phyloP scores from a whole-genome alignment of 805 yeast species.

The Starmerella gropengiesseri region DNA sequence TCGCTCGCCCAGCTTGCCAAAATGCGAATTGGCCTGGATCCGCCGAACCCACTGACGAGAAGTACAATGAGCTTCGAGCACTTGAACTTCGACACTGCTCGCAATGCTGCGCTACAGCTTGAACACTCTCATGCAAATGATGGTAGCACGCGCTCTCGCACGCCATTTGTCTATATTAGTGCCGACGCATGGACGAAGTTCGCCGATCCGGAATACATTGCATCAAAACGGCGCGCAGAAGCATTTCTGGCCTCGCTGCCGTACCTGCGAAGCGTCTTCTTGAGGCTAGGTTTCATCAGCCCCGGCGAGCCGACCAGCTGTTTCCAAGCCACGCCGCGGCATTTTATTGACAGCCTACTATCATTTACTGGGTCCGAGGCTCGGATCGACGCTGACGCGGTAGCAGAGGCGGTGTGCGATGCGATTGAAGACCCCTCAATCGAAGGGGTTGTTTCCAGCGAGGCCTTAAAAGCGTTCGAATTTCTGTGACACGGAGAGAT shows the following conservation, averaged over 20 bases:
- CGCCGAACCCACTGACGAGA: constrained; percentile 18
- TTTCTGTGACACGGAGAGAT: too few species aligned
- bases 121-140: background rate
- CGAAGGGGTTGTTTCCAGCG: constrained; percentile 35
- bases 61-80: constrained; percentile 8
- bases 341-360: constrained; percentile 36
- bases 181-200: constrained; percentile 56
- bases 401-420: constrained; percentile 48
- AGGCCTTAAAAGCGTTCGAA: constrained; percentile 6
- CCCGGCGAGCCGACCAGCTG: constrained; percentile 16
- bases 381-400: constrained; percentile 44
- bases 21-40: constrained; percentile 27
- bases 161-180: constrained; percentile 59
- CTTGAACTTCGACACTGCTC: constrained; percentile 11
- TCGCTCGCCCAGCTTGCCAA: constrained; percentile 12
- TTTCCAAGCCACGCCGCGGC: constrained; percentile 28
- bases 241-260: constrained; percentile 33
- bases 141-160: constrained; percentile 1
- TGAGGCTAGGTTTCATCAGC: constrained; percentile 69
- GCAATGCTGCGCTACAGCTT: constrained; percentile 6
- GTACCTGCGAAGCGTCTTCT: constrained; percentile 47
- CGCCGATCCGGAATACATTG: constrained; percentile 59
- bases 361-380: constrained; percentile 36
- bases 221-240: constrained; percentile 72
- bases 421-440: constrained; percentile 42